Evolutionary conservation across 2,329 filamentous ascomycete species (phyloP).

Genomic region (Fusarium stilboides): DNA sequence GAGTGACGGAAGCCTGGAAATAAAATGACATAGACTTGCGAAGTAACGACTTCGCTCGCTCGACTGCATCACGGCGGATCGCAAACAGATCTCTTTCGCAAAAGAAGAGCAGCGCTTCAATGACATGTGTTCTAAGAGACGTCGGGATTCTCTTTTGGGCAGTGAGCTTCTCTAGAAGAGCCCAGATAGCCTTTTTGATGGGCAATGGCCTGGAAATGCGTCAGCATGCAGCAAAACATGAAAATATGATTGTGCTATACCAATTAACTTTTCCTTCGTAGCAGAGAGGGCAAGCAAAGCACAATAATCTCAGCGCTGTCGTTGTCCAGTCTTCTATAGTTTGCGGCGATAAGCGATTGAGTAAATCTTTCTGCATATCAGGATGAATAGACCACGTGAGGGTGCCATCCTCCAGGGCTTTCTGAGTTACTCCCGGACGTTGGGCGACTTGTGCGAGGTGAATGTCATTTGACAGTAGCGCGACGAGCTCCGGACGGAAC

Average conservation of each 20-base stretch:
- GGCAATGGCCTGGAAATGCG: slow-evolving; percentile 38
- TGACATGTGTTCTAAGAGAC: slow-evolving; percentile 35
- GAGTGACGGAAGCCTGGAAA: slow-evolving; percentile 50
- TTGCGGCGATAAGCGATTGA: slow-evolving; percentile 22
- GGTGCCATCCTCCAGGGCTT: slow-evolving; percentile 38
- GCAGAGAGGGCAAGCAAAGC: slow-evolving; percentile 52
- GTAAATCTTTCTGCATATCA: background rate
- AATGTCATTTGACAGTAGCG: slow-evolving; percentile 37
- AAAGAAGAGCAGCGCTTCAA: slow-evolving; percentile 53
- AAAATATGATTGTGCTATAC: slow-evolving; percentile 22
- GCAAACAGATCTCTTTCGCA: slow-evolving; percentile 51
- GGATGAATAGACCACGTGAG: slow-evolving; percentile 41
- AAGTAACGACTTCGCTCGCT: slow-evolving; percentile 45
- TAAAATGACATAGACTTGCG: slow-evolving; percentile 53
- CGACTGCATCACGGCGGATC: slow-evolving; percentile 46
- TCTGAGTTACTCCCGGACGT: slow-evolving; percentile 32
- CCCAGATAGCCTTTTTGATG: slow-evolving; percentile 50
- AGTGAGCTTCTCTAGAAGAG: slow-evolving; percentile 42
- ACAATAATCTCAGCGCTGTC: slow-evolving; percentile 45
- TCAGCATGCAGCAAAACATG: background rate
- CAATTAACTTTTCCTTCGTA: slow-evolving; percentile 54
- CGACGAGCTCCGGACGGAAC: slow-evolving; percentile 39
- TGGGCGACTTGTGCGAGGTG: slow-evolving; percentile 10
- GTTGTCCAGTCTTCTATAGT: slow-evolving; percentile 41
- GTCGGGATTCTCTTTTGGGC: slow-evolving; percentile 31